phyloP scores from a whole-genome alignment of 2,329 filamentous ascomycete genomes.

The Purpureocillium takamizusanense region DNA sequence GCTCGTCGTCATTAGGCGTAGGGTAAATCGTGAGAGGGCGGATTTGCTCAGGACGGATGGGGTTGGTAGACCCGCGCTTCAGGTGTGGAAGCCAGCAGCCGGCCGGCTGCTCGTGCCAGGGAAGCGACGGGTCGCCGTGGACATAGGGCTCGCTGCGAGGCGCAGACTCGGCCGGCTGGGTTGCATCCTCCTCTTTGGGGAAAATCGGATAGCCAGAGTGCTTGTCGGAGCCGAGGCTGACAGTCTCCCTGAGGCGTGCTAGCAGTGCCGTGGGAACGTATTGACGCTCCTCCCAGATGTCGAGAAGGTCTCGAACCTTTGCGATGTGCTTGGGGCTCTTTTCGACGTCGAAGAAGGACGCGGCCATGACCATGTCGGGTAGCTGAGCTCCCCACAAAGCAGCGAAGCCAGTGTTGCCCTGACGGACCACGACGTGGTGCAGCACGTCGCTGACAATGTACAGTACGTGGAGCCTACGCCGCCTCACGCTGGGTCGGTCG shows the following conservation, averaged over 20 bases:
- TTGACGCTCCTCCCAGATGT: slow-evolving; percentile 59
- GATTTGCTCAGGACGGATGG: slow-evolving; percentile 63
- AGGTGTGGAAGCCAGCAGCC: slow-evolving; percentile 74
- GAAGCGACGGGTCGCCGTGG: slow-evolving; percentile 64
- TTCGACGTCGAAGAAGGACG: slow-evolving; percentile 47
- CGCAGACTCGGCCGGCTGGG: slow-evolving; percentile 41
- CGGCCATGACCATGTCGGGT: slow-evolving; percentile 49
- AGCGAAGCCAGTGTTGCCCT: slow-evolving; percentile 42
- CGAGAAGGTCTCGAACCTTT: slow-evolving; percentile 56
- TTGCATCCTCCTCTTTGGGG: slow-evolving; percentile 10
- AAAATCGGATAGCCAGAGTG: slow-evolving; percentile 10
- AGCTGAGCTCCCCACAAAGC: slow-evolving; percentile 50
- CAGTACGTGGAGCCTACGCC: slow-evolving; percentile 65
- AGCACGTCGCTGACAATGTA: slow-evolving; percentile 74
- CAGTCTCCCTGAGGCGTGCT: slow-evolving; percentile 48
- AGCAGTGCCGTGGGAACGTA: slow-evolving; percentile 51
- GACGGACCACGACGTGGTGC: slow-evolving; percentile 53
- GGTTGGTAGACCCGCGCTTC: slow-evolving; percentile 62
- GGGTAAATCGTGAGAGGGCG: slow-evolving; percentile 62
- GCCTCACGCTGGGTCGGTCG: slow-evolving; percentile 45
- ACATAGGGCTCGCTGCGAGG: slow-evolving; percentile 65
- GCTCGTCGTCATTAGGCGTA: slow-evolving; percentile 57
- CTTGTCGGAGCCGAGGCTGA: slow-evolving; percentile 30
- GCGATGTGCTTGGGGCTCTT: slow-evolving; percentile 55
- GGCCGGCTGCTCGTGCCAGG: slow-evolving; percentile 77